Evolutionary conservation across 1,139 yeast species (phyloP).

Genomic region (Yamadazyma conglobata): DNA sequence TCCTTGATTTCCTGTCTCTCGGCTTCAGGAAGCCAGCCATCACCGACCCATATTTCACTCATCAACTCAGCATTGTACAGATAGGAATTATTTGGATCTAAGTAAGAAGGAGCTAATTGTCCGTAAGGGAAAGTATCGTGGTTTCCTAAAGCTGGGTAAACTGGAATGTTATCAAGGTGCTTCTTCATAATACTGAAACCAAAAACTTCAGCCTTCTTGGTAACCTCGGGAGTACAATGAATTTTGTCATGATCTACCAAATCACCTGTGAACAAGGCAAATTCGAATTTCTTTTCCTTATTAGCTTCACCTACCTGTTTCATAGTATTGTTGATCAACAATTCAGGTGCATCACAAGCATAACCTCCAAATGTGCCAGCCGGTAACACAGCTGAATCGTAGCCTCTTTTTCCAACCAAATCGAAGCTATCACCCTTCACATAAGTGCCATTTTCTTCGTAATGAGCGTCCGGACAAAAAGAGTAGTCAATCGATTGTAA

Average conservation of each 20-base stretch:
- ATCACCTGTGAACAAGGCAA: slow-evolving; percentile 68
- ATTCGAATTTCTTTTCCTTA: slow-evolving; percentile 42
- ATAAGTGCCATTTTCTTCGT: slow-evolving; percentile 32
- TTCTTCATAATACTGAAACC: slow-evolving; percentile 53
- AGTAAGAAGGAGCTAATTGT: slow-evolving; percentile 54
- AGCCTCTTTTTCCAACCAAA: slow-evolving; percentile 34
- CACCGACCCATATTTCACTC: slow-evolving; percentile 52
- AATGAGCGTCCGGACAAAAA: slow-evolving; percentile 33
- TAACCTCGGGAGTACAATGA: slow-evolving; percentile 44
- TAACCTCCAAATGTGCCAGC: slow-evolving; percentile 67
- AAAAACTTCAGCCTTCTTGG: slow-evolving; percentile 50
- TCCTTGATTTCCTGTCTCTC: slow-evolving; percentile 19
- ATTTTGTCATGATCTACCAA: slow-evolving; percentile 58
- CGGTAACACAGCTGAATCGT: slow-evolving; percentile 42
- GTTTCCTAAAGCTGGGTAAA: slow-evolving; percentile 66
- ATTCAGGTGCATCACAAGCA: slow-evolving; percentile 62
- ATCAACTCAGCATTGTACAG: slow-evolving; percentile 59
- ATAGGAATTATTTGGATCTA: slow-evolving; percentile 42
- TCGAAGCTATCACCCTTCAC: slow-evolving; percentile 40
- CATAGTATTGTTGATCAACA: slow-evolving; percentile 54
- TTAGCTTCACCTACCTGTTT: slow-evolving; percentile 33
- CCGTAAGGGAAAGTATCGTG: slow-evolving; percentile 78
- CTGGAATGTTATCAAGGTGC: slow-evolving; percentile 51
- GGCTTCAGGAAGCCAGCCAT: slow-evolving; percentile 35
- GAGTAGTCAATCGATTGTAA: slow-evolving; percentile 17